Evolutionary conservation across 306 rosid species (phyloP).

Genomic region (Medicago lupulina): DNA sequence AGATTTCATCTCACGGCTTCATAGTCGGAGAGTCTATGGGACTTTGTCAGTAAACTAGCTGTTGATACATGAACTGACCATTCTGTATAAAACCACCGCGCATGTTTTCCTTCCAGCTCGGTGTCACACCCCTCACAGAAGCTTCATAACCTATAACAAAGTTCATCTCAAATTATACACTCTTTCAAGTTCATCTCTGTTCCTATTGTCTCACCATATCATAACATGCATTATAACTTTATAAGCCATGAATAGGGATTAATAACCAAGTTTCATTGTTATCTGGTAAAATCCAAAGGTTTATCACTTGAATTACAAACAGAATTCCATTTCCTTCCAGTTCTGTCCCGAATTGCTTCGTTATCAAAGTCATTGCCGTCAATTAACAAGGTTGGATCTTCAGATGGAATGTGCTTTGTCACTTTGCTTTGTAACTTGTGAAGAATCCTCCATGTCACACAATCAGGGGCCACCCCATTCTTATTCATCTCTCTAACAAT

Average conservation of each 20-base stretch:
- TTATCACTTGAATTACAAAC: not conserved
- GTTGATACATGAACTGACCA: not conserved
- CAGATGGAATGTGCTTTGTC: slow-evolving; percentile 30
- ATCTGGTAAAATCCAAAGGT: slow-evolving; percentile 10
- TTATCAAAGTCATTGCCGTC: slow-evolving; percentile 31
- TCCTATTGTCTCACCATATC: slow-evolving; percentile 15
- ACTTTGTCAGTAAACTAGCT: slow-evolving; percentile 6
- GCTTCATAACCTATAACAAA: not conserved
- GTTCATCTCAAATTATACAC: not conserved
- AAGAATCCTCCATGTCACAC: slow-evolving; percentile 93
- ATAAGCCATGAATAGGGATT: not conserved
- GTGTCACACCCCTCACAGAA: not conserved
- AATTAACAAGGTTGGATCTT: slow-evolving; percentile 45
- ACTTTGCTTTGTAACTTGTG: slow-evolving; percentile 58
- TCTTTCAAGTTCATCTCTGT: slow-evolving; percentile 14
- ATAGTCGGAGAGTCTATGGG: not conserved
- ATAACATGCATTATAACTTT: slow-evolving; percentile 7
- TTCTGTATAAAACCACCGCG: slow-evolving; percentile 10
- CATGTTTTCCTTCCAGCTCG: slow-evolving; percentile 16
- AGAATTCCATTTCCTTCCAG: slow-evolving; percentile 1
- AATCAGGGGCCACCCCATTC: slow-evolving; percentile 76
- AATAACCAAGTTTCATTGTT: slow-evolving; percentile 3
- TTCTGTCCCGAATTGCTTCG: slow-evolving; percentile 4
- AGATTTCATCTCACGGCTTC: slow-evolving; percentile 6
- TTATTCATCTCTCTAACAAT: slow-evolving; percentile 78